Evolutionary conservation across 2,329 filamentous ascomycete genomes (phyloP), one percentile per base, ranked within the genome.

Genomic region (Xylariaceae sp.): DNA sequence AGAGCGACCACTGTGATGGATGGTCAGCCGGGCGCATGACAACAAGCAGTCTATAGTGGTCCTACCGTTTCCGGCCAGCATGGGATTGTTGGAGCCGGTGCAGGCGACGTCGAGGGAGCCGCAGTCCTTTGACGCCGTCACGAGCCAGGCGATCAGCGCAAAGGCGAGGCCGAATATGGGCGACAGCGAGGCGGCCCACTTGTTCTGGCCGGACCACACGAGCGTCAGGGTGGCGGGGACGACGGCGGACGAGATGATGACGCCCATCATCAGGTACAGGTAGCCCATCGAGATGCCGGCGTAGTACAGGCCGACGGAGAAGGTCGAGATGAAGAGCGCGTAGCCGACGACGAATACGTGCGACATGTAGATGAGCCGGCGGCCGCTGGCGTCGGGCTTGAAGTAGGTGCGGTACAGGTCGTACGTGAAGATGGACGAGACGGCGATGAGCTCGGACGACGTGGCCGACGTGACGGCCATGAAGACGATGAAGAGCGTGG

Each of bases 381-480:
- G 80, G 13, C 88, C 87, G 32, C 73, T 80, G 5, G 88, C 88
- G 0, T 62, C 54, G 0, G 87, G 87, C 43, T 92, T 82, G 63
- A 94, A 72, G 56, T 94, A 94, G 1, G 83, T 87, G 41, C 88
- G 80, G 61, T 92, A 94, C 44, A 92, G 71, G 52, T 94, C 87
- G 55, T 92, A 94, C 0, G 87, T 93, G 60, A 80, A 79, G 58
- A 94, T 93, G 7, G 83, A 88, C 2, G 83, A 90, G 1, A 93
- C 85, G 3, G 88, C 85, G 37, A 94, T 90, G 5, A 94, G 65
- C 55, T 94, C 83, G 0, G 86, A 81, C 2, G 82, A 89, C 43
- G 83, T 83, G 0, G 87, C 83, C 2, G 78, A 86, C 0, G 88
- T 94, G 15, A 94, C 87, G 15, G 89, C 88, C 78, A 94, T 86